Percentiles rank a stretch among this genome's conserved stretches.
phyloP scores from a whole-genome alignment of 2,329 filamentous ascomycete genomes.

The Colletotrichum graminicola region DNA sequence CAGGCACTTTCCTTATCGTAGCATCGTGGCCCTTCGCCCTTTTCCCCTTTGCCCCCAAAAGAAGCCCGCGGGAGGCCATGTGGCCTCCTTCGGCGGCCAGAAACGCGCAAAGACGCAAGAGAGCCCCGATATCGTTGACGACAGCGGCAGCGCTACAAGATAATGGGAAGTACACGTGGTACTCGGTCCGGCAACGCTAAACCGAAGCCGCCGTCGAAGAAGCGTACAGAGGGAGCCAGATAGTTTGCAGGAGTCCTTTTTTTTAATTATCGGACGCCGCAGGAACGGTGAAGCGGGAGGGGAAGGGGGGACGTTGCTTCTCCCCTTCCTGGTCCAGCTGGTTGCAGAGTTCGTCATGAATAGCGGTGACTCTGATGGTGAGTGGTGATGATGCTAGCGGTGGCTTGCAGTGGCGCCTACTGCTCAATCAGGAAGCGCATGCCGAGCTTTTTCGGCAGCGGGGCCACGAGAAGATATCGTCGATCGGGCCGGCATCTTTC shows the following conservation, averaged over 20 bases:
- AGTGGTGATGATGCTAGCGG: neutral
- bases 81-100: neutral
- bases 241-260: too few relatives aligned
- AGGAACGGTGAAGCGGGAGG: too few relatives aligned
- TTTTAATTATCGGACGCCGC: too few relatives aligned
- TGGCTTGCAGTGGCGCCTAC: neutral
- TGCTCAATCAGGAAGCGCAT: neutral
- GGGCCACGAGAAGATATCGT: neutral
- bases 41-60: neutral
- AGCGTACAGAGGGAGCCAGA: too few relatives aligned
- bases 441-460: neutral
- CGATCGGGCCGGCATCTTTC: constrained; percentile 9
- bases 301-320: too few relatives aligned
- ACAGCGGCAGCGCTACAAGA: neutral
- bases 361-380: neutral
- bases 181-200: too few relatives aligned
- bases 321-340: neutral
- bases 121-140: neutral
- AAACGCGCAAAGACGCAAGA: neutral
- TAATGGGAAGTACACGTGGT: too few relatives aligned
- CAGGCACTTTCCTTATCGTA: constrained; percentile 25
- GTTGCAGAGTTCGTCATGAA: neutral
- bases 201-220: too few relatives aligned
- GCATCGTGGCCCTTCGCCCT: neutral
- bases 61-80: neutral